A percentile compares a stretch with the other conserved stretches of the same genome.
Conservation (phyloP, 1,284 basidiomycete species). For the Sanghuangporus weigelae region DNA sequence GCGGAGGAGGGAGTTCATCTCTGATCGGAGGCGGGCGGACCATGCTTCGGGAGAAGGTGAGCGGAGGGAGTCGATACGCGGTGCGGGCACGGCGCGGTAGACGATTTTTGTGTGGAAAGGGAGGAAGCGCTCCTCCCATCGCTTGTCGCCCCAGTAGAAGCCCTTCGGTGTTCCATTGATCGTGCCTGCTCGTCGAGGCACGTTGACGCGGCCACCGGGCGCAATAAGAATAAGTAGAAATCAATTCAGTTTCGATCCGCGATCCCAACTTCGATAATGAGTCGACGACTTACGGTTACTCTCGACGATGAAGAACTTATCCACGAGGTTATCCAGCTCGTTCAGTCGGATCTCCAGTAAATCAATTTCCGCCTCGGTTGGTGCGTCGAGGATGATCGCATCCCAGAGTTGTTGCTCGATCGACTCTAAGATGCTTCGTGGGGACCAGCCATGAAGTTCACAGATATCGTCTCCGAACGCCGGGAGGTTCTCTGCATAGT, state of each 20-base stretch:
- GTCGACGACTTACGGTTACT: conserved; percentile 25
- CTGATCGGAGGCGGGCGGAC: conserved; percentile 12
- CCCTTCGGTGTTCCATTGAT: conserved; percentile 31
- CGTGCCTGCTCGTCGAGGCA: conserved; percentile 5
- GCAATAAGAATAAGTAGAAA: neutral
- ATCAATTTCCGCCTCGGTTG: conserved; percentile 31
- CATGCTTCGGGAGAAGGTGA: conserved; percentile 19
- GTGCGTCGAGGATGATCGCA: conserved; percentile 28
- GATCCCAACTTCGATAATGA: neutral
- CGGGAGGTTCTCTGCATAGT: conserved; percentile 22
- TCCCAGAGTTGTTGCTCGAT: conserved; percentile 26
- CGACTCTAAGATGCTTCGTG: conserved; percentile 1
- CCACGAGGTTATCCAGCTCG: conserved; percentile 33
- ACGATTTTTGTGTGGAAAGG: conserved; percentile 24
- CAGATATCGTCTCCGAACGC: conserved; percentile 20
- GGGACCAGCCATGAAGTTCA: conserved; percentile 27
- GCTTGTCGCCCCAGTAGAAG: conserved; percentile 23
- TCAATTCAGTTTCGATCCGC: neutral
- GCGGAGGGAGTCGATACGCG: conserved; percentile 17
- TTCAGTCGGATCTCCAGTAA: conserved; percentile 36
- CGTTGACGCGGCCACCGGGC: neutral
- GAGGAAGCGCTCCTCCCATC: conserved; percentile 20
- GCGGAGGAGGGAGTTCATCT: conserved; percentile 12
- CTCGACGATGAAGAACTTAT: conserved; percentile 36
- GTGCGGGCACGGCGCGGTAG: conserved; percentile 20